These are phyloP conservation scores for Cetraspora pellucida DNA, from an alignment of 192 early-diverging fungal genomes.

Conservation along the genomic window DNA sequence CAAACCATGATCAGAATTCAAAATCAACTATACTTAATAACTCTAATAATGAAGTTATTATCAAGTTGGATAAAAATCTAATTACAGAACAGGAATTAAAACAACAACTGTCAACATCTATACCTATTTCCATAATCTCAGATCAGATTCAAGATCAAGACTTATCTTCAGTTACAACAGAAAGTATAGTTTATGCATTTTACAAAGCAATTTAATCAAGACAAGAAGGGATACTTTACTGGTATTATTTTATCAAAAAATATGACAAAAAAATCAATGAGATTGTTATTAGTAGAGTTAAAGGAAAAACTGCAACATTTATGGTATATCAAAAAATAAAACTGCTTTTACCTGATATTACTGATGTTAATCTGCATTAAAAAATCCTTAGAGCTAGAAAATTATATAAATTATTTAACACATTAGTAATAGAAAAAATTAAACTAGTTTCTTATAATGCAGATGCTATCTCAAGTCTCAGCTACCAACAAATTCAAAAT, in stretches of 20 bases:
- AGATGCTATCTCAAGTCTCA: slow-evolving; percentile 25
- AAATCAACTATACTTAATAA: not conserved
- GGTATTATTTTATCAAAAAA: slow-evolving; percentile 18
- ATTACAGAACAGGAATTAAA: slow-evolving; percentile 20
- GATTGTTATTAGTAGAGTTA: slow-evolving; percentile 8
- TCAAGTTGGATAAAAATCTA: slow-evolving; percentile 3
- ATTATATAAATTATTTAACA: slow-evolving; percentile 28
- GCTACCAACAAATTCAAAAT: slow-evolving; percentile 23
- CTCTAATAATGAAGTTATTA: slow-evolving; percentile 8
- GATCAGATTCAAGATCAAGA: not conserved
- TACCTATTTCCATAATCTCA: not conserved
- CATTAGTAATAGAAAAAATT: slow-evolving; percentile 26
- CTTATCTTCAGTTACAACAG: not conserved
- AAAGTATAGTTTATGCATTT: slow-evolving; percentile 9
- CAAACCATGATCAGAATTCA: not conserved
- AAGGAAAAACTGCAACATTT: slow-evolving; percentile 11
- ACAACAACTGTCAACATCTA: not conserved
- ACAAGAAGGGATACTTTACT: slow-evolving; percentile 9
- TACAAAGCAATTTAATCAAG: not conserved
- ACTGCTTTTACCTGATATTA: slow-evolving; percentile 16
- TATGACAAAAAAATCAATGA: slow-evolving; percentile 9
- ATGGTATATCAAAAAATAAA: slow-evolving; percentile 25
- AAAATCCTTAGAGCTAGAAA: slow-evolving; percentile 30
- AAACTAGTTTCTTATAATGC: slow-evolving; percentile 1
- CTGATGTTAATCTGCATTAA: slow-evolving; percentile 23